Base-by-base conservation (phyloP, 345 rosid genomes). In the Fremontodendron californicum region DNA sequence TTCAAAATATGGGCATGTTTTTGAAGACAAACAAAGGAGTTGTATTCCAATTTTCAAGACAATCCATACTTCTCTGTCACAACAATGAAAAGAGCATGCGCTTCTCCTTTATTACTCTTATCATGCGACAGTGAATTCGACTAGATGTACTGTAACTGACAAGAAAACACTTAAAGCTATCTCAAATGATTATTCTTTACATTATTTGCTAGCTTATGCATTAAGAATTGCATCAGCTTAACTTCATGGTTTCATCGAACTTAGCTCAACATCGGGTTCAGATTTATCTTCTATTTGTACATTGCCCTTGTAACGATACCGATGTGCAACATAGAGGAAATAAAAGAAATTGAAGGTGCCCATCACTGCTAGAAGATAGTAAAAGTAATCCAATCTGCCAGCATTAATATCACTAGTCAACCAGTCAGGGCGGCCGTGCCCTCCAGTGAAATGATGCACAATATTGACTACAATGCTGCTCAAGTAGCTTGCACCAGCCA, bases 371-470 rank as follows among this genome's bases (percentile, higher is more conserved):
- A 89, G 18, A 42, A 88, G 25, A 35, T 77, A 84, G 86, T 86
- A 92, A 82, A 82, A 86, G 76, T 88, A 87, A 74, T 89, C 97
- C 81, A 92, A 23, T 73, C 80, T 86, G 15, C 91, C 91, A 3
- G 46, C 82, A 39, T 92, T 74, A 13, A 90, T 74, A 64, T 92
- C 82, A 12, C 67, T 81, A 23, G 87, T 68, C 31, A 90, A 82
- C 97, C 97, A 92, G 61, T 80, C 83, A 2, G 91, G 89, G 5
- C 40, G 78, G 19, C 79, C 88, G 9, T 81, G 72, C 7, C 83
- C 57, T 46, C 89, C 86, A 2, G 92, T 82, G 64, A 76, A 61
- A 2, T 37, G 40, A 66, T 84, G 91, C 73, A 90, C 87, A 4
- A 77, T 37, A 43, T 77, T 79, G 64, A 87, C 79, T 46, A 89